A percentile compares a stretch with the other conserved stretches of the same genome.
phyloP scores from a whole-genome alignment of 2,329 filamentous ascomycete genomes.

The Aspergillus vadensis region DNA sequence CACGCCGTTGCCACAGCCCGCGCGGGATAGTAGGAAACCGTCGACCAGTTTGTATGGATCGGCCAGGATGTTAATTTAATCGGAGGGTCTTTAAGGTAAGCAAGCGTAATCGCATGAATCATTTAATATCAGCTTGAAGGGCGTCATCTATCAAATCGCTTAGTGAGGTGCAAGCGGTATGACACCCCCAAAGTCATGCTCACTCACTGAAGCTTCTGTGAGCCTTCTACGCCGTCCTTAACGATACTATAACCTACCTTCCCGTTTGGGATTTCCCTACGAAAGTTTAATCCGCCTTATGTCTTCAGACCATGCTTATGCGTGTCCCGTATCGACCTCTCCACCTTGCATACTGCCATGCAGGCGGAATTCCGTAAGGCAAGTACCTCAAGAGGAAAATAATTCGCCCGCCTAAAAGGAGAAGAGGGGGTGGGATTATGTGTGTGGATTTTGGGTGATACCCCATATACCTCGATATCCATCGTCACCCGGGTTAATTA shows the following conservation, averaged over 20 bases:
- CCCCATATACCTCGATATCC: neutral
- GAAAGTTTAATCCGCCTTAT: constrained; percentile 15
- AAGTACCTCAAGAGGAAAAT: constrained; percentile 1
- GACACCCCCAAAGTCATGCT: too few relatives aligned
- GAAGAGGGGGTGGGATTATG: neutral
- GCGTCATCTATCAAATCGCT: neutral
- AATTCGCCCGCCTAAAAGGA: neutral
- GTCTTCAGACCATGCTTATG: constrained; percentile 3
- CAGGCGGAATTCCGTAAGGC: neutral
- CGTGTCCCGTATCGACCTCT: neutral
- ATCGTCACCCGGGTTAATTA: constrained; percentile 2
- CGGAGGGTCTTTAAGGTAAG: constrained; percentile 1
- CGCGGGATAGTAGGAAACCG: constrained; percentile 12
- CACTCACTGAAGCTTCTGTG: neutral
- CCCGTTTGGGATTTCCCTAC: constrained; percentile 12
- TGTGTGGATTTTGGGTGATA: neutral
- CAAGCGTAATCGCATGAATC: neutral
- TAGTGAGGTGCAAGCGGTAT: neutral
- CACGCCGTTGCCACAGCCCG: constrained; percentile 14
- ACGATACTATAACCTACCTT: neutral
- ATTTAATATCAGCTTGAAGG: neutral
- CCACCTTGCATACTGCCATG: constrained; percentile 3
- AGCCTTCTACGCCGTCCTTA: neutral
- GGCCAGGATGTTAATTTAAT: constrained; percentile 9
- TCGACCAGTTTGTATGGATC: constrained; percentile 14